Base-by-base conservation (phyloP, 768 basidiomycete species). In the Suillus subluteus region DNA sequence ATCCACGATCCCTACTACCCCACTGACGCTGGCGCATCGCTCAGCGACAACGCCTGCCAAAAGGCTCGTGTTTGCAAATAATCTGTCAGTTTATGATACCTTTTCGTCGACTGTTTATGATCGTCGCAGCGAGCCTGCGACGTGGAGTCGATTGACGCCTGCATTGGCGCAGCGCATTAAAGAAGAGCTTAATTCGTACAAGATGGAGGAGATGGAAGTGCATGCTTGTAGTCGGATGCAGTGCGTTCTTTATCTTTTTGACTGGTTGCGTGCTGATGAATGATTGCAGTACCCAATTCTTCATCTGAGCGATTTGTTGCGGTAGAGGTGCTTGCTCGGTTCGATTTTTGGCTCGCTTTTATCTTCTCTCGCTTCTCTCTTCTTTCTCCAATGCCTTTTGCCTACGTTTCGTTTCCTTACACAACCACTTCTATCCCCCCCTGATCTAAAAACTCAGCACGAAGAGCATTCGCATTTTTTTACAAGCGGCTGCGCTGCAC, bases 181-280 rank as follows among this genome's bases (percentile, higher is more conserved):
- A 85, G 95, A 97, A 81, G 95, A 97, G 80, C 83, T 99, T 62
- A 99, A 99, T 80, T 95, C 94, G 65, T 99, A 94, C 81, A 99
- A 99, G 85, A 94, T 98, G 92, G 96, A 97, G 80, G 96, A 98
- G 82, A 99, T 99, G 97, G 95, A 96, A 77, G 96, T 99, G 68
- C 97, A 99, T 79, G 92, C 93, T 71, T 83, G 91, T 61, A 96
- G 94, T 79, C 89, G 94, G 78, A 88, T 93, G 72, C 91, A 98
- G 94, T 95, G 76, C 71, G 94, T 88, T 64, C 62, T 55, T 66
- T 59, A 62, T 48, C 63, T 52, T 58, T 72, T 35, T 26, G 26
- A 26, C 26, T 26, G 26, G 26, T 26, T 26, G 26, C 26, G 26
- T 26, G 26, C 26, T 26, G 16, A 55, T 32, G 18, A 6, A 18